A percentile compares a stretch with the other conserved stretches of the same genome.
phyloP scores from a whole-genome alignment of 2,329 filamentous ascomycete species.

The Botrytis medusae region DNA sequence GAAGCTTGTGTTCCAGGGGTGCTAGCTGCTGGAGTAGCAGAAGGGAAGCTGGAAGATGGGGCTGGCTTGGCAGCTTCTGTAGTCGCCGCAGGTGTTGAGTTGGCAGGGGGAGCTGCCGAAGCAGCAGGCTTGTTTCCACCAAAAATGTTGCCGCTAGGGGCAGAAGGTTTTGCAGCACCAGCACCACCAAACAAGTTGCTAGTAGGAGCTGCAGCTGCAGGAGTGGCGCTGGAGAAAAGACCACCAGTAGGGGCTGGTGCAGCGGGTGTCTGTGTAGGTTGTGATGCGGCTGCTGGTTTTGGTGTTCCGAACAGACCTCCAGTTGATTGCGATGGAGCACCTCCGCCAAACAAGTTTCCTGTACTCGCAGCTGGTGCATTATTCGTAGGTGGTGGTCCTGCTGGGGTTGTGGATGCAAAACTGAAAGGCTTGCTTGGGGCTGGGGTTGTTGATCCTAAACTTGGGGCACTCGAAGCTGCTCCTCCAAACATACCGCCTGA shows the following conservation, averaged over 20 bases:
- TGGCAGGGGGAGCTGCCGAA: slow-evolving; percentile 19
- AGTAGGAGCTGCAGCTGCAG: slow-evolving; percentile 17
- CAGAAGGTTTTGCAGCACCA: slow-evolving; percentile 9
- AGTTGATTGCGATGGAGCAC: slow-evolving; percentile 11
- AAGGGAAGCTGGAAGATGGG: slow-evolving; percentile 29
- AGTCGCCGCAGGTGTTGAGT: slow-evolving; percentile 24
- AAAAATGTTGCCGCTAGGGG: slow-evolving; percentile 9
- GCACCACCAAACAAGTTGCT: slow-evolving; percentile 20
- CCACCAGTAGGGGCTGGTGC: slow-evolving; percentile 10
- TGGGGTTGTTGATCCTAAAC: slow-evolving; percentile 22
- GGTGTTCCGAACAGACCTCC: slow-evolving; percentile 20
- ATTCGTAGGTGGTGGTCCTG: slow-evolving; percentile 38
- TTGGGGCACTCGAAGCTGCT: slow-evolving; percentile 34
- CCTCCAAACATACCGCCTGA: slow-evolving; percentile 19
- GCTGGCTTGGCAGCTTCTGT: slow-evolving; percentile 27
- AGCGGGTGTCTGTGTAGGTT: slow-evolving; percentile 16
- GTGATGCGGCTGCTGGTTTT: slow-evolving; percentile 15
- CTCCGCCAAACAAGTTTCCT: slow-evolving; percentile 28
- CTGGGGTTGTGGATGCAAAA: slow-evolving; percentile 35
- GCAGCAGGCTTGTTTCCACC: slow-evolving; percentile 21
- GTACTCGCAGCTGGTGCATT: slow-evolving; percentile 24
- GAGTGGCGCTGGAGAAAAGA: slow-evolving; percentile 14
- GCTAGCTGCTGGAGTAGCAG: slow-evolving; percentile 25
- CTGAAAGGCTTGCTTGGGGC: slow-evolving; percentile 30
- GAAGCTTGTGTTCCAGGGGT: slow-evolving; percentile 19